These are phyloP conservation scores for Lactifluus pinguis DNA, from an alignment of 768 basidiomycete genomes.

Conservation along the genomic window DNA sequence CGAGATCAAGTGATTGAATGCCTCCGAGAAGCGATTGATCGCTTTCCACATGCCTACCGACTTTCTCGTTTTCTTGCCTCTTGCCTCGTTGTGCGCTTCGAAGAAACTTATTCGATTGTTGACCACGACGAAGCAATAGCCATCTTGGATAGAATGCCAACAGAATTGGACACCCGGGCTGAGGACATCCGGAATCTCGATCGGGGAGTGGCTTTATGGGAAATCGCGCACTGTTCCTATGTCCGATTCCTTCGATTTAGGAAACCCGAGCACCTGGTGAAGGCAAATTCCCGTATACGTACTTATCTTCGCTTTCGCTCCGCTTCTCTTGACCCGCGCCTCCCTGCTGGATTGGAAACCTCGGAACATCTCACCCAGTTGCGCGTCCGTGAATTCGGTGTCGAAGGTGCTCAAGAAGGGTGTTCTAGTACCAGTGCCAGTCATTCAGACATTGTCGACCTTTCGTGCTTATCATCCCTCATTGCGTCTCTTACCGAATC, in stretches of 20 bases:
- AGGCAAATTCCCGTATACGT: not conserved
- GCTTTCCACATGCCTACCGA: not conserved
- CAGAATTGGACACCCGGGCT: too few species aligned
- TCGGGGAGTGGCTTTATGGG: not conserved
- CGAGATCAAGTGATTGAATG: not conserved
- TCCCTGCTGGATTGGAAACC: too few species aligned
- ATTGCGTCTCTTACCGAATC: not conserved
- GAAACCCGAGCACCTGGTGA: not conserved
- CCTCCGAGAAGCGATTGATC: not conserved
- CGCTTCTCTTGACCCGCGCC: not conserved
- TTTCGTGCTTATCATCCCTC: not conserved
- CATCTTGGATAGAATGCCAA: not conserved
- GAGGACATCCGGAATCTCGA: not conserved
- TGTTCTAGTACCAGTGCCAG: too few species aligned
- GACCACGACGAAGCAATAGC: not conserved
- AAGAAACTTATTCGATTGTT: not conserved
- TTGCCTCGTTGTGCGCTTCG: not conserved
- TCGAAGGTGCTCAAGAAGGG: not conserved
- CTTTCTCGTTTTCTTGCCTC: not conserved
- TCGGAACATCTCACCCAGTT: not conserved
- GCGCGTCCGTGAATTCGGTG: not conserved
- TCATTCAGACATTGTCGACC: not conserved
- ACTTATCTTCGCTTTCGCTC: not conserved
- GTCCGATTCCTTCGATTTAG: not conserved
- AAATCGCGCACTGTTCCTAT: not conserved